Percentiles rank a stretch among this genome's conserved stretches.
Conservation (phyloP, 2,329 filamentous ascomycete genomes). For the Talaromyces marneffei region DNA sequence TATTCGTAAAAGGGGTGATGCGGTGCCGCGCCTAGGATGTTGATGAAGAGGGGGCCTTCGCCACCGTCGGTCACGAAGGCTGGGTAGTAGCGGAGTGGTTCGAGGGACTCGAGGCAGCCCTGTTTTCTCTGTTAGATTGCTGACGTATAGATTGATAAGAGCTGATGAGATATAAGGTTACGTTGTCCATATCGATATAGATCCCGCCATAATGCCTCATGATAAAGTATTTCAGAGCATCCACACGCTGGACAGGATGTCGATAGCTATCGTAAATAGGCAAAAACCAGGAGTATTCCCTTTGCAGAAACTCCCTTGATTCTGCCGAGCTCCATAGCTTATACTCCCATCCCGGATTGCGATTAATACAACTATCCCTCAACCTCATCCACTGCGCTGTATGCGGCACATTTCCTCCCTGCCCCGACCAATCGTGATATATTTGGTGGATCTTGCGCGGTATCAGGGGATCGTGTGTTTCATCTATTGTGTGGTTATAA, state of each 20-base stretch:
- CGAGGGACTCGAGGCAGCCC: constrained; percentile 15
- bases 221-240: constrained; percentile 23
- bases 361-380: constrained; percentile 14
- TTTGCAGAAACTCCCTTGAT: constrained; percentile 19
- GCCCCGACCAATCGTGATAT: constrained; percentile 15
- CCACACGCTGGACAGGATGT: constrained; percentile 21
- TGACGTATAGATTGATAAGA: neutral
- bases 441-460: constrained; percentile 18
- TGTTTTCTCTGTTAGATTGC: neutral
- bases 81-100: constrained; percentile 15
- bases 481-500: constrained; percentile 6
- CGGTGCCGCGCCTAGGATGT: constrained; percentile 12
- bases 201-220: constrained; percentile 23
- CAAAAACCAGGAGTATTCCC: constrained; percentile 22
- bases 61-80: constrained; percentile 12
- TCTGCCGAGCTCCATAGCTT: constrained; percentile 21
- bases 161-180: neutral
- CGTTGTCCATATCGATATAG: constrained; percentile 24
- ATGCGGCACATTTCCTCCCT: constrained; percentile 12
- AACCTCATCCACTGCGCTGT: constrained; percentile 15
- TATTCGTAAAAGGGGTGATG: constrained; percentile 15
- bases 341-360: constrained; percentile 15
- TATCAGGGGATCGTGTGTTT: constrained; percentile 10
- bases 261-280: constrained; percentile 20
- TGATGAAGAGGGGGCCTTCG: constrained; percentile 12